Evolutionary conservation across 2,329 filamentous ascomycete genomes (phyloP).

Genomic region (Rachicladosporium sp.): DNA sequence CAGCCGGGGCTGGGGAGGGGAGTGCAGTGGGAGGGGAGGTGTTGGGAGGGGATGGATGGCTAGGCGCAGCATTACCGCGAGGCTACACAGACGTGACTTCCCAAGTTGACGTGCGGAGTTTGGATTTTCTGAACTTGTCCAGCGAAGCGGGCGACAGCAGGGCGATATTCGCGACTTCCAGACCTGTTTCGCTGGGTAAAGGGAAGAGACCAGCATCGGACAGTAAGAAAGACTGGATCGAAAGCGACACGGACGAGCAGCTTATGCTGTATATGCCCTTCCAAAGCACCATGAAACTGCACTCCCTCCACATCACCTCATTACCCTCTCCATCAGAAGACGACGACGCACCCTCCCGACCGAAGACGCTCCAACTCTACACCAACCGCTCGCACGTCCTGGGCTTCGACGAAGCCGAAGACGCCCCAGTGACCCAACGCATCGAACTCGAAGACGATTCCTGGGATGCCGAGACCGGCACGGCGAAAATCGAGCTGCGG

Average conservation of each 20-base stretch:
- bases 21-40: slow-evolving; percentile 13
- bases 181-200: slow-evolving; percentile 51
- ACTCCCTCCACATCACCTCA: slow-evolving; percentile 78
- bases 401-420: slow-evolving; percentile 89
- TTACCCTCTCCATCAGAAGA: slow-evolving; percentile 50
- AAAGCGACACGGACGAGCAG: slow-evolving; percentile 96
- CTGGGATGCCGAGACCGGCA: slow-evolving; percentile 50
- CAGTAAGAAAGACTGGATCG: slow-evolving; percentile 66
- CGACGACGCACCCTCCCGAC: slow-evolving; percentile 66
- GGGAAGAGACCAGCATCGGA: slow-evolving; percentile 36
- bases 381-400: slow-evolving; percentile 81
- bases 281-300: slow-evolving; percentile 75
- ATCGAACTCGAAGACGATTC: slow-evolving; percentile 63
- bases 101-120: slow-evolving; percentile 62
- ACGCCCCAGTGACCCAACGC: slow-evolving; percentile 66
- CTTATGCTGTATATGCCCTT: slow-evolving; percentile 88
- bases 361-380: slow-evolving; percentile 73
- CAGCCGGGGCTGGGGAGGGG: slow-evolving; percentile 10
- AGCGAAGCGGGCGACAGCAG: slow-evolving; percentile 60
- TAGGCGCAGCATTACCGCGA: slow-evolving; percentile 60
- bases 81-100: slow-evolving; percentile 76
- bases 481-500: slow-evolving; percentile 50
- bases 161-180: slow-evolving; percentile 56
- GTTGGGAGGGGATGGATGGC: slow-evolving; percentile 45
- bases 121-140: slow-evolving; percentile 82